Evolutionary conservation across 108 stramenopile genomes (phyloP).

Genomic region (Cyclotella distinguenda): DNA sequence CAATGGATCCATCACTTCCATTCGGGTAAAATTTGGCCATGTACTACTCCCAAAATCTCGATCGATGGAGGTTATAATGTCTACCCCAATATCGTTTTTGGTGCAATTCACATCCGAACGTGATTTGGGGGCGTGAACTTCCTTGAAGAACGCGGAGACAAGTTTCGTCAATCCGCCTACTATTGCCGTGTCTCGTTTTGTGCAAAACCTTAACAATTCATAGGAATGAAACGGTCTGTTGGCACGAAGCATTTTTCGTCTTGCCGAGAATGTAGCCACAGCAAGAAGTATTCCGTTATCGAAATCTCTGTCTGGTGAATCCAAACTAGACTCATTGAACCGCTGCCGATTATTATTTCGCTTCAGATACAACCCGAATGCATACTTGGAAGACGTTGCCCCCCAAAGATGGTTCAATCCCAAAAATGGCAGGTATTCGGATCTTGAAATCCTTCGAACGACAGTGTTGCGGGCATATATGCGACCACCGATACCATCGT

Average conservation of each 20-base stretch:
- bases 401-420: constrained; percentile 70
- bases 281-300: constrained; percentile 51
- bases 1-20: constrained; percentile 54
- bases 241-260: constrained; percentile 44
- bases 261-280: constrained; percentile 60
- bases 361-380: constrained; percentile 54
- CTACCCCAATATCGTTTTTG: constrained; percentile 16
- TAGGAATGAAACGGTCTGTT: constrained; percentile 35
- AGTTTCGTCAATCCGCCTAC: constrained; percentile 72
- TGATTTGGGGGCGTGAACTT: constrained; percentile 23
- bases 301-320: background rate
- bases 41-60: constrained; percentile 67
- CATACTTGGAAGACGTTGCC: constrained; percentile 55
- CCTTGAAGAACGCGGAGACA: constrained; percentile 47
- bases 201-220: constrained; percentile 71
- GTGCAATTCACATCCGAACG: background rate
- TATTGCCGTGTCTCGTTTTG: constrained; percentile 41
- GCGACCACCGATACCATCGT: background rate
- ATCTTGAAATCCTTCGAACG: constrained; percentile 35
- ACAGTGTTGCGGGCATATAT: constrained; percentile 62
- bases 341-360: background rate
- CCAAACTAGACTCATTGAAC: background rate
- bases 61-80: constrained; percentile 73
- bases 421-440: constrained; percentile 55
- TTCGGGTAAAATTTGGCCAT: constrained; percentile 59